Evolutionary conservation across 805 yeast genomes (phyloP).

Genomic region (Suhomyces prunicola): DNA sequence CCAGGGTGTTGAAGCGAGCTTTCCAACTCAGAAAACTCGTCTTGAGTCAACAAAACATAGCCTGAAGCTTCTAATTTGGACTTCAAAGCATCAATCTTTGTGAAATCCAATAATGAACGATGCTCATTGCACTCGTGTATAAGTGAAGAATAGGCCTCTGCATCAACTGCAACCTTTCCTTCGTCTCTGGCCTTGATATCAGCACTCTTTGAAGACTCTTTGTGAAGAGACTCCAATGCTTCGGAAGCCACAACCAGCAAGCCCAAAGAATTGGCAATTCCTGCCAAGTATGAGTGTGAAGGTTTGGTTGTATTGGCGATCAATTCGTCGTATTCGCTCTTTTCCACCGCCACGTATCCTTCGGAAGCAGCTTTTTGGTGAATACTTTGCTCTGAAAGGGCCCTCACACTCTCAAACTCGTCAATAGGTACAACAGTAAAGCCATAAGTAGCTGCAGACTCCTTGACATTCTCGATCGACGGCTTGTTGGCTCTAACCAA

Average conservation of each 20-base stretch:
- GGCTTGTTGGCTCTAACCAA: slow-evolving; percentile 16
- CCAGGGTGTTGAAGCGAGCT: background rate
- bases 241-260: slow-evolving; percentile 7
- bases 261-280: slow-evolving; percentile 9
- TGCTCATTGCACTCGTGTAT: slow-evolving; percentile 1
- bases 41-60: slow-evolving; percentile 6
- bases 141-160: slow-evolving; percentile 10
- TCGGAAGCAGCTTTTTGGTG: slow-evolving; percentile 2
- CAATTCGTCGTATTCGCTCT: slow-evolving; percentile 2
- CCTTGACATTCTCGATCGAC: slow-evolving; percentile 16
- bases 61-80: slow-evolving; percentile 5
- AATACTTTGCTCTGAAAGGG: background rate
- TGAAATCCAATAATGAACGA: background rate
- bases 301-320: slow-evolving; percentile 11
- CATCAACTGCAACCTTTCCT: slow-evolving; percentile 15
- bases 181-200: slow-evolving; percentile 15
- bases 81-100: slow-evolving; percentile 1
- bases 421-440: slow-evolving; percentile 25
- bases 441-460: slow-evolving; percentile 27
- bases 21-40: slow-evolving; percentile 5
- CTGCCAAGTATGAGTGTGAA: slow-evolving; percentile 6
- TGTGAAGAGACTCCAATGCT: slow-evolving; percentile 12
- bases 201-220: slow-evolving; percentile 12
- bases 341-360: slow-evolving; percentile 2
- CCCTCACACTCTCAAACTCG: slow-evolving; percentile 8